phyloP scores from a whole-genome alignment of 768 basidiomycete genomes.

The Tulasnella sp. region DNA sequence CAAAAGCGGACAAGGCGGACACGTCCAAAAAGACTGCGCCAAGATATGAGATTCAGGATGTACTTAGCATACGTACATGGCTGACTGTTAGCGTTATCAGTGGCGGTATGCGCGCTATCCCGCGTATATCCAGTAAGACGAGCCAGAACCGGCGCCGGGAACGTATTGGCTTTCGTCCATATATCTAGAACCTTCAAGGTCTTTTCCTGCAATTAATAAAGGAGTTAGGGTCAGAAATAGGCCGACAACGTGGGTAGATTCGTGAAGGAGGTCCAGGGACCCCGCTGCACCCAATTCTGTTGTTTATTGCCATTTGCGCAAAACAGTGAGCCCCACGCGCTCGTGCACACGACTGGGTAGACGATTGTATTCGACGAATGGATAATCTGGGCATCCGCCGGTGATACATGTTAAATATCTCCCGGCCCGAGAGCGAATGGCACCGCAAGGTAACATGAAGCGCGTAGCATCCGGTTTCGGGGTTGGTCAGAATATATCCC shows the following conservation, averaged over 20 bases:
- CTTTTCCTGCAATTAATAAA: constrained; percentile 64
- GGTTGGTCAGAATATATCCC: not conserved
- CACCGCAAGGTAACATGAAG: not conserved
- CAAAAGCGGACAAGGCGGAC: not conserved
- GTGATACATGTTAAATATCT: constrained; percentile 1
- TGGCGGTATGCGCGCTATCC: constrained; percentile 44
- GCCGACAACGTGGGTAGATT: not conserved
- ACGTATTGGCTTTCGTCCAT: constrained; percentile 87
- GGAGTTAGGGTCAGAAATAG: not conserved
- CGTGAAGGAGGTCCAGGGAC: not conserved
- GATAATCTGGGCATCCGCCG: not conserved
- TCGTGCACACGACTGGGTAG: not conserved
- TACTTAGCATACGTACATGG: constrained; percentile 23
- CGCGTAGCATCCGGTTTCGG: not conserved
- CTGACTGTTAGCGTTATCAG: constrained; percentile 13
- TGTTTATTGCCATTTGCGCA: constrained; percentile 13
- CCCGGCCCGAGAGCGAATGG: not conserved
- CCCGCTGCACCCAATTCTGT: constrained; percentile 1
- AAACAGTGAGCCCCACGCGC: not conserved
- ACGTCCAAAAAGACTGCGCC: not conserved
- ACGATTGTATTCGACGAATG: not conserved
- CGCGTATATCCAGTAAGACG: constrained; percentile 62
- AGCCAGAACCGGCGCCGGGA: constrained; percentile 66
- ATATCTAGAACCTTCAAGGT: constrained; percentile 95
- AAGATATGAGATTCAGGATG: constrained; percentile 5